These are phyloP conservation scores for Colletotrichum horii DNA, from an alignment of 2,329 filamentous ascomycete genomes.

Conservation along the genomic window DNA sequence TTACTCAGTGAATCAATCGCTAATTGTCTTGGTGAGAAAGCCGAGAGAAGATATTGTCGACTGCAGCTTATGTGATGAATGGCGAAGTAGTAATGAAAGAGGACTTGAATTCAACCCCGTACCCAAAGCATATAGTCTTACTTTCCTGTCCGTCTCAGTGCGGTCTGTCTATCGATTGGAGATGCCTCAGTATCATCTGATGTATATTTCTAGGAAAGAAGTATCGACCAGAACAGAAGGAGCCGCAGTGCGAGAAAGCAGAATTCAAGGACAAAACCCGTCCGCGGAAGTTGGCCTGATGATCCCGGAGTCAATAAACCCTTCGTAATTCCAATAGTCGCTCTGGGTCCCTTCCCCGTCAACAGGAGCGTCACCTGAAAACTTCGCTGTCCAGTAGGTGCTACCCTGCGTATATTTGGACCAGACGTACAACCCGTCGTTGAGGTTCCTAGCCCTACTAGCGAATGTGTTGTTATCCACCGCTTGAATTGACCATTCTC, in stretches of 20 bases:
- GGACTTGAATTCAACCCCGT: background rate
- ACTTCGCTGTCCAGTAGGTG: background rate
- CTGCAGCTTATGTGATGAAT: background rate
- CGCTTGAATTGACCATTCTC: background rate
- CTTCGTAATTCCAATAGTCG: constrained; percentile 5
- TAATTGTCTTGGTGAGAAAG: background rate
- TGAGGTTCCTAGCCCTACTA: background rate
- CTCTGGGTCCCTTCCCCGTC: background rate
- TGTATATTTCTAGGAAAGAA: background rate
- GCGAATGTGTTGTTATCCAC: background rate
- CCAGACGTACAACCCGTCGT: background rate
- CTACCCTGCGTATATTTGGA: background rate
- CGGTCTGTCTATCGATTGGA: background rate
- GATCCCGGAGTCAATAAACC: background rate
- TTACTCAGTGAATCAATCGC: background rate
- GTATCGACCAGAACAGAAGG: background rate
- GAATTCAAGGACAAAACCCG: background rate
- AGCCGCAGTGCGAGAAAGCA: background rate
- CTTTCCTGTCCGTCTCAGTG: background rate
- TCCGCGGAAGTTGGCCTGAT: background rate
- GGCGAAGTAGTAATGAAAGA: background rate
- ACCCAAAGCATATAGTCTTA: background rate
- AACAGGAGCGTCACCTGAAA: background rate
- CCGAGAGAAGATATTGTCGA: background rate
- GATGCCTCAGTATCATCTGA: background rate